Conservation (phyloP, 306 rosid species). For the Pterocarpus santalinus region DNA sequence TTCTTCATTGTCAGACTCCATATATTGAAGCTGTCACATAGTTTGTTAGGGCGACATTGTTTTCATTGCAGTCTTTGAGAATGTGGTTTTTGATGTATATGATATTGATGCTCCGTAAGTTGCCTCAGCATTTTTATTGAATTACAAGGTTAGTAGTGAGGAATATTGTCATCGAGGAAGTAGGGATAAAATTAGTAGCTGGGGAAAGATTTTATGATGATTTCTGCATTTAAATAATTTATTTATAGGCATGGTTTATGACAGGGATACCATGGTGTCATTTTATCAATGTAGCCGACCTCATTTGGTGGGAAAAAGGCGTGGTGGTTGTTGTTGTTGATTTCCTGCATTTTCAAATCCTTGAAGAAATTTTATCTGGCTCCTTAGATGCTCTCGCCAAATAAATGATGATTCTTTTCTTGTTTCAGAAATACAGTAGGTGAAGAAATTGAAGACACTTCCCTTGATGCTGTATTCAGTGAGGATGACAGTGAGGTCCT, state of each 20-base stretch:
- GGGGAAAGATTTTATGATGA: background rate
- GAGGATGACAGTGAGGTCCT: slow-evolving; percentile 66
- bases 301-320: background rate
- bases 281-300: background rate
- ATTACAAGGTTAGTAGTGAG: background rate
- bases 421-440: slow-evolving; percentile 54
- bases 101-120: slow-evolving; percentile 6
- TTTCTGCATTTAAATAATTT: slow-evolving; percentile 1
- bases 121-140: slow-evolving; percentile 15
- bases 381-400: slow-evolving; percentile 12
- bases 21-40: background rate
- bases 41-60: slow-evolving; percentile 2
- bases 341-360: slow-evolving; percentile 23
- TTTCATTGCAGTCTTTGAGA: background rate
- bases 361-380: slow-evolving; percentile 20
- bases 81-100: slow-evolving; percentile 21
- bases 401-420: background rate
- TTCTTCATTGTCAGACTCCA: slow-evolving; percentile 1
- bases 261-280: background rate
- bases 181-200: slow-evolving; percentile 1
- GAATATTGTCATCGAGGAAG: slow-evolving; percentile 11
- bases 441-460: slow-evolving; percentile 51
- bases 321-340: background rate
- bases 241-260: background rate
- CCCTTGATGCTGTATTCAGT: slow-evolving; percentile 68